Percentiles rank a stretch among this genome's conserved stretches.
phyloP scores from a whole-genome alignment of 306 rosid species.

The Rosa lucieae region DNA sequence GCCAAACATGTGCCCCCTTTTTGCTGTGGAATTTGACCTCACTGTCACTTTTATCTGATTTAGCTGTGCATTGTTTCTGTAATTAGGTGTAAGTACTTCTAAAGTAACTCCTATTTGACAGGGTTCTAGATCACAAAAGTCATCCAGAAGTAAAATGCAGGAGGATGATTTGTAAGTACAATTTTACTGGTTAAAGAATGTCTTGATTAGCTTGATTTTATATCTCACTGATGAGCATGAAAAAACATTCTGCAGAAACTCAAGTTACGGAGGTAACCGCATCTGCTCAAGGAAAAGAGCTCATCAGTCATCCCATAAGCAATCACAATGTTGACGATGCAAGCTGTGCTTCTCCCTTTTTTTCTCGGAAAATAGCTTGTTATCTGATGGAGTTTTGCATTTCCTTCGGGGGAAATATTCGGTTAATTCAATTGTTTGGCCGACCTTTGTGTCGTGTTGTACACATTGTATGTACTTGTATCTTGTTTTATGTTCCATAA shows the following conservation, averaged over 20 bases:
- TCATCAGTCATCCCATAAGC: conserved; percentile 32
- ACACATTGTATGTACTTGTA: conserved; percentile 14
- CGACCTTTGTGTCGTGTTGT: conserved; percentile 19
- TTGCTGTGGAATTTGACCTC: not conserved
- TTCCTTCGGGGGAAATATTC: conserved; percentile 6
- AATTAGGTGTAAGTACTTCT: not conserved
- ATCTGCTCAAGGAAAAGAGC: conserved; percentile 32
- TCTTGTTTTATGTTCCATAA: not conserved
- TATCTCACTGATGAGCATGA: conserved; percentile 7
- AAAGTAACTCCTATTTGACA: conserved; percentile 24
- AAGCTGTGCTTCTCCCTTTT: conserved; percentile 20
- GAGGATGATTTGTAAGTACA: conserved; percentile 30
- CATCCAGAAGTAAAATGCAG: conserved; percentile 35
- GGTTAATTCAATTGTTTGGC: not conserved
- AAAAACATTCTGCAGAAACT: conserved; percentile 21
- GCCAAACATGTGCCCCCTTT: not conserved
- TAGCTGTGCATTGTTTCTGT: not conserved
- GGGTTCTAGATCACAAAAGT: conserved; percentile 33
- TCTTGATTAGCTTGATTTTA: not conserved
- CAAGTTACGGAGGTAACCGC: conserved; percentile 10
- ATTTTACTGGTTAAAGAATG: not conserved
- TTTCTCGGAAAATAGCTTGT: conserved; percentile 9
- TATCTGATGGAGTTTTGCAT: conserved; percentile 4
- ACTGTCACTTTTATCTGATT: not conserved
- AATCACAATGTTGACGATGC: conserved; percentile 1